phyloP scores from a whole-genome alignment of 2,329 filamentous ascomycete species.

The Incumbomyces delicatus region DNA sequence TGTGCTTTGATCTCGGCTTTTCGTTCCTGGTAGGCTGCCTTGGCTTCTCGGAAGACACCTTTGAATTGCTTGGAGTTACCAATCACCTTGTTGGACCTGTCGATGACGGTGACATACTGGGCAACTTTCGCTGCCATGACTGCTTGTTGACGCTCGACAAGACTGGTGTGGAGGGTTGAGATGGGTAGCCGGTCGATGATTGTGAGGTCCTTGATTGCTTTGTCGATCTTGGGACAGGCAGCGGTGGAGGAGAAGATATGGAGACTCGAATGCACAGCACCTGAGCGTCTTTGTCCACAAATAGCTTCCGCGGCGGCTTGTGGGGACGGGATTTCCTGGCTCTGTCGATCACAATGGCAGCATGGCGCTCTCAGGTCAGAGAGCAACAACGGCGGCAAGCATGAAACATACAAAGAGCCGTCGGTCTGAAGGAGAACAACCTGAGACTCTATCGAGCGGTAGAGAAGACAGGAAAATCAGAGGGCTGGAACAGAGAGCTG shows the following conservation, averaged over 20 bases:
- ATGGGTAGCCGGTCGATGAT: not conserved
- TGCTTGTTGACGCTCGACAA: not conserved
- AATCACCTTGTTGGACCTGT: slow-evolving; percentile 83
- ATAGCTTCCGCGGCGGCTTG: slow-evolving; percentile 2
- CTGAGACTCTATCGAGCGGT: not conserved
- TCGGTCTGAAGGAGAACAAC: not conserved
- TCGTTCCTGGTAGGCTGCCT: slow-evolving; percentile 75
- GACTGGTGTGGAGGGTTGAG: not conserved
- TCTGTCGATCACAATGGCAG: not conserved
- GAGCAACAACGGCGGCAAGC: slow-evolving; percentile 1
- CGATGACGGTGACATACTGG: slow-evolving; percentile 81
- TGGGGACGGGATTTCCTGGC: not conserved
- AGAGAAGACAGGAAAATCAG: not conserved
- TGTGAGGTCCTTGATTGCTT: not conserved
- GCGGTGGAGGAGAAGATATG: not conserved
- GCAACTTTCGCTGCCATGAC: slow-evolving; percentile 32
- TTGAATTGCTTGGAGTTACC: slow-evolving; percentile 84
- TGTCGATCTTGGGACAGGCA: not conserved
- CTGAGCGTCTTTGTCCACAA: not conserved
- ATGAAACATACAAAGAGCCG: not conserved
- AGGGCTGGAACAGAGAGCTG: not conserved
- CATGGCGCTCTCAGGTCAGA: not conserved
- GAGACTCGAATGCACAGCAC: not conserved
- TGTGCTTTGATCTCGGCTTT: slow-evolving; percentile 72
- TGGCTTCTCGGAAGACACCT: slow-evolving; percentile 85